phyloP scores from a whole-genome alignment of 371 early-diverging fungal genomes.

The Umbelopsis sp. region DNA sequence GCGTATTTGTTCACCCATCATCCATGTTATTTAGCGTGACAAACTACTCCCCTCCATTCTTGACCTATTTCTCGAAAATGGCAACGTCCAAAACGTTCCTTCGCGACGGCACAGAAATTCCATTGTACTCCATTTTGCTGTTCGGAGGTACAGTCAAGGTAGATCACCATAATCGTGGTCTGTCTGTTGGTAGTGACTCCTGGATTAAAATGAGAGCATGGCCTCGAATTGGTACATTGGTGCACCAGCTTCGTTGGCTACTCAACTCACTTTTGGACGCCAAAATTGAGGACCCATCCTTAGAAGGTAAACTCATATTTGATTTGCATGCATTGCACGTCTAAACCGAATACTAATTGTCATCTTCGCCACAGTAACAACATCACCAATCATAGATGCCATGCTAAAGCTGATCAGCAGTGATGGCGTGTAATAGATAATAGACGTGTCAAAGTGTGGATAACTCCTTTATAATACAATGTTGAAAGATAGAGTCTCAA shows the following conservation, averaged over 20 bases:
- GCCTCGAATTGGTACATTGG: constrained; percentile 80
- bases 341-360: constrained; percentile 10
- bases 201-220: constrained; percentile 75
- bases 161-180: constrained; percentile 69
- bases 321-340: background rate
- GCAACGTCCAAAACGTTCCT: constrained; percentile 75
- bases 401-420: constrained; percentile 57
- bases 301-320: constrained; percentile 47
- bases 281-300: constrained; percentile 72
- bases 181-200: constrained; percentile 59
- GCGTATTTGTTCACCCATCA: constrained; percentile 83
- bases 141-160: constrained; percentile 74
- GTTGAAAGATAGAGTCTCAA: constrained; percentile 4
- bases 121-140: constrained; percentile 71
- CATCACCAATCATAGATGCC: constrained; percentile 55
- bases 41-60: constrained; percentile 62
- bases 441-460: background rate
- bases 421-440: constrained; percentile 47
- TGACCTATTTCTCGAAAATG: constrained; percentile 73
- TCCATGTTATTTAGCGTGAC: constrained; percentile 67
- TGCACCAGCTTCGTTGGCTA: constrained; percentile 71
- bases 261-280: constrained; percentile 68
- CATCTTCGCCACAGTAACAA: constrained; percentile 33
- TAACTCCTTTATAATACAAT: constrained; percentile 5
- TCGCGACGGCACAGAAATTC: constrained; percentile 74